phyloP scores from a whole-genome alignment of 345 rosid species.

The Eutrema yunnanense region DNA sequence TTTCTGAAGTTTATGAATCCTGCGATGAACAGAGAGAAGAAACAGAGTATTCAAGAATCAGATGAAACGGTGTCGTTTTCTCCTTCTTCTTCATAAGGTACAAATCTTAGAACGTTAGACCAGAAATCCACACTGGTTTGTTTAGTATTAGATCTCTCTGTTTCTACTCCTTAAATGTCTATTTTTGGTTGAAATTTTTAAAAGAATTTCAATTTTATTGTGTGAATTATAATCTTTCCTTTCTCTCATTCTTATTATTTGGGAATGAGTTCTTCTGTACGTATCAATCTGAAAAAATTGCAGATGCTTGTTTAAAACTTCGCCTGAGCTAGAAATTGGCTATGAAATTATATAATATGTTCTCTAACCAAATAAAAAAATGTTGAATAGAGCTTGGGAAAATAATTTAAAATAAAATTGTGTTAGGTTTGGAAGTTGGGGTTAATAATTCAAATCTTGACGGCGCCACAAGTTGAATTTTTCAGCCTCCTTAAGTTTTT shows the following conservation, averaged over 20 bases:
- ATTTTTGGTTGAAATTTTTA: constrained; percentile 12
- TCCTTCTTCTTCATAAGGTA: constrained; percentile 53
- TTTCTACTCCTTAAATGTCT: neutral
- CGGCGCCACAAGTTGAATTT: constrained; percentile 26
- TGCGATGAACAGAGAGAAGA: constrained; percentile 35
- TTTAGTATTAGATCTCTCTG: constrained; percentile 16
- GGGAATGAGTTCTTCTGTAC: constrained; percentile 22
- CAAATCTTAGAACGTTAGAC: constrained; percentile 44
- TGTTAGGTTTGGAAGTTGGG: constrained; percentile 20
- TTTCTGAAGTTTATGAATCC: constrained; percentile 51
- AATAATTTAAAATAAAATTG: neutral
- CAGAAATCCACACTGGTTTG: constrained; percentile 29
- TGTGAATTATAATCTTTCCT: constrained; percentile 10
- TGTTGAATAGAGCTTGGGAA: neutral
- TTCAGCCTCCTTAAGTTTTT: neutral
- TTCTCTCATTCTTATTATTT: constrained; percentile 5
- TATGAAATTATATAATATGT: neutral
- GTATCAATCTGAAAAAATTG: constrained; percentile 9
- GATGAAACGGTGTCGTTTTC: constrained; percentile 28
- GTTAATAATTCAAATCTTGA: constrained; percentile 23
- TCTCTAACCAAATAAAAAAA: neutral
- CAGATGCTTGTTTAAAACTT: constrained; percentile 1
- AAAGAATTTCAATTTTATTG: constrained; percentile 22
- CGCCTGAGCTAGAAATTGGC: neutral
- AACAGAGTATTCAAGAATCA: constrained; percentile 30